Base-by-base conservation (phyloP, 805 yeast genomes). In the Kazachstania kunashirensis region DNA sequence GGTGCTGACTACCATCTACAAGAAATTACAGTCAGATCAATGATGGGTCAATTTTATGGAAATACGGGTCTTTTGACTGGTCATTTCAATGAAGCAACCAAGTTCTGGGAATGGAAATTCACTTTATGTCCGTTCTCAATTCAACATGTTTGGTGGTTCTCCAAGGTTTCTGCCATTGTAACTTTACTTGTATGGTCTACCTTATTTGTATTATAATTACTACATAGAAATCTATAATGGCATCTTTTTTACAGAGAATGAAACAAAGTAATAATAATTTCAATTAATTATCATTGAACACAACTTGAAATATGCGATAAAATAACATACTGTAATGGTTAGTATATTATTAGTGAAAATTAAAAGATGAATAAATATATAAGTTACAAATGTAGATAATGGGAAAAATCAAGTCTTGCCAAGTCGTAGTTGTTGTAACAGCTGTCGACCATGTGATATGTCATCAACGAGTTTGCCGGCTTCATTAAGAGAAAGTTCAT, bases 1-100 rank as follows among this genome's bases (percentile, higher is more conserved):
- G 29, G 29, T 15, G 34, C 43, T 10, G 37, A 38, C 20, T 57
- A 50, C 14, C 63, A 68, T 13, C 61, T 85, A 11, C 67, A 76
- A 39, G 97, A 89, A 59, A 65, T 83, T 39, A 89, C 94, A 0
- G 96, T 92, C 16, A 67, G 88, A 39, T 76, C 96, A 13, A 82
- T 89, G 77, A 92, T 92, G 97, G 98, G 98, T 13, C 96, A 92
- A 52, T 92, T 67, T 50, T 82, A 79, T 40, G 98, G 98, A 2
- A 83, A 81, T 49, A 73, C 86, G 2, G 98, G 97, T 0, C 61
- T 92, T 10, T 61, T 92, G 45, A 79, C 86, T 1, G 96, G 94
- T 2, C 74, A 68, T 36, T 80, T 73, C 55, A 66, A 75, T 49
- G 45, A 60, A 11, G 43, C 40, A 0, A 43, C 57, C 0, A 48